Evolutionary conservation across 495 filamentous ascomycete species (phyloP).

Genomic region (Aspergillus bridgeri): DNA sequence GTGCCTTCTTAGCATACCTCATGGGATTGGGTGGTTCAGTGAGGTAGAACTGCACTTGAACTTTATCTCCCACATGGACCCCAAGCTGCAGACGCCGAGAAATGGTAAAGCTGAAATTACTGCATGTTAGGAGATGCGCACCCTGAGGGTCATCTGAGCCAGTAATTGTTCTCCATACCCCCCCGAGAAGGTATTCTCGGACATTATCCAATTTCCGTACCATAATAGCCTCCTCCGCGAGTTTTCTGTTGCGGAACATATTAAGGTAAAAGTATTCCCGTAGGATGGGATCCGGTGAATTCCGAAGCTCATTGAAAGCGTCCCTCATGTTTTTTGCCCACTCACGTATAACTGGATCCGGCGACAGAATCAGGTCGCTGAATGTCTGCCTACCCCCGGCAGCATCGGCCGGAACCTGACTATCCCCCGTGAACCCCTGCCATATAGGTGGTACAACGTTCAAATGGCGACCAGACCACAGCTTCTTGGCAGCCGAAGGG

Average conservation of each 20-base stretch:
- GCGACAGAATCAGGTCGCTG: background rate
- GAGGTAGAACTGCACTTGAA: background rate
- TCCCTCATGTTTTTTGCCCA: background rate
- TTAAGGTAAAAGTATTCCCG: background rate
- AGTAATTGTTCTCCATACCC: background rate
- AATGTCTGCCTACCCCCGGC: too few relatives aligned
- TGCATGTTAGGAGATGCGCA: background rate
- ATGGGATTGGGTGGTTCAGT: background rate
- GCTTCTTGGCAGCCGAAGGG: too few relatives aligned
- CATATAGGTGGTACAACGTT: too few relatives aligned
- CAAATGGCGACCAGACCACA: too few relatives aligned
- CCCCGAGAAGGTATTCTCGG: background rate
- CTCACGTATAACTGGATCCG: background rate
- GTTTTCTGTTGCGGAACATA: background rate
- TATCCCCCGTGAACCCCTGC: too few relatives aligned
- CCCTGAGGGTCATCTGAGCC: background rate
- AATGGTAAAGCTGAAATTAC: constrained; percentile 7
- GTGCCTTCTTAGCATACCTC: background rate
- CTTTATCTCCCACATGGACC: constrained; percentile 1
- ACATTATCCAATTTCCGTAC: constrained; percentile 1
- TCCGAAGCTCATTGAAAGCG: constrained; percentile 4
- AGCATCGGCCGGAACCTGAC: too few relatives aligned
- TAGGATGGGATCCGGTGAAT: background rate
- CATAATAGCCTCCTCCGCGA: background rate
- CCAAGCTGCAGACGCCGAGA: constrained; percentile 3